Base-by-base conservation (phyloP, 768 basidiomycete genomes). In the Leccinum disarticulatum region DNA sequence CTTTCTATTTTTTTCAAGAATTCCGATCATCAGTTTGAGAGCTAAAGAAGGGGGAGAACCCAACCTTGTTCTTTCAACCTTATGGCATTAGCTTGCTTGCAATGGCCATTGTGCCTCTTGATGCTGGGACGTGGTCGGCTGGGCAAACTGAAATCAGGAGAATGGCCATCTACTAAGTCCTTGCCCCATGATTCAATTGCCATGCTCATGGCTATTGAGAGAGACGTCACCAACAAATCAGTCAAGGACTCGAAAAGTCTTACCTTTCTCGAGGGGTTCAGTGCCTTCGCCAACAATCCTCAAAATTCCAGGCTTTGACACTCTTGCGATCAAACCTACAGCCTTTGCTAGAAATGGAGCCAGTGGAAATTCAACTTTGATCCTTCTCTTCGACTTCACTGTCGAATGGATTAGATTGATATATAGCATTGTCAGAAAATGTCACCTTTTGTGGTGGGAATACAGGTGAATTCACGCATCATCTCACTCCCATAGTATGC, bases 51-150 rank as follows among this genome's bases (percentile, higher is more conserved):
- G 31, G 14, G 38, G 2, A 31, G 25, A 3, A 19, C 56, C 64
- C 3, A n/a, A 65, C 64, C 17, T 47, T 28, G 47, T 28, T 55
- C 46, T 28, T 15, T 46, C 0, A 65, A 48, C 19, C 2, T 47
- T 17, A 66, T 58, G 9, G 25, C 38, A 13, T 55, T 33, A 2
- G 56, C 64, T 30, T 48, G 38, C 49, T 56, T 66, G 17, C 64
- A 65, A 15, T 48, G 47, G 19, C 57, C 56, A 14, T 14, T 33
- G 19, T 22, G 19, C 11, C 36, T 55, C 55, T 49, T 53, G 30
- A 22, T 4, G 14, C 17, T 9, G 2, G 10, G 25, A 2, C 28
- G 22, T 9, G 15, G 31, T 46, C 35, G 56, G 33, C 28, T 31
- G 3, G 33, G 33, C 30, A 13, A 7, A 3, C n/a, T 33, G 8